phyloP scores from a whole-genome alignment of 768 basidiomycete species.

The Russula brevipes region DNA sequence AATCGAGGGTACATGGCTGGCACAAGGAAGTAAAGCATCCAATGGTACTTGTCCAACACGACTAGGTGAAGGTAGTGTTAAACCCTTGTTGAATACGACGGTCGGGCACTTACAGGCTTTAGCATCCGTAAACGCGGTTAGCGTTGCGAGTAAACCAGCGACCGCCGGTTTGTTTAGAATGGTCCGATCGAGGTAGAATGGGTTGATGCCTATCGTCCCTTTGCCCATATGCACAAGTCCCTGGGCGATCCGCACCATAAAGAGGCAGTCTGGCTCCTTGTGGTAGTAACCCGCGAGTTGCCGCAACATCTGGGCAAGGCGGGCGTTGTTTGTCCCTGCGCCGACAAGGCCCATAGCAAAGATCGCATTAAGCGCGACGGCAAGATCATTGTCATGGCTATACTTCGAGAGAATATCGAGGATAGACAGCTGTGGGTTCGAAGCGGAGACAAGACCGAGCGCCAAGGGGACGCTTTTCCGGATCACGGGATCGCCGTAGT shows the following conservation, averaged over 20 bases:
- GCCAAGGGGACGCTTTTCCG: slow-evolving; percentile 92
- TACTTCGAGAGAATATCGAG: slow-evolving; percentile 98
- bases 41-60: slow-evolving; percentile 91
- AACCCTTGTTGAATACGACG: background rate
- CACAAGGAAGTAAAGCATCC: slow-evolving; percentile 97
- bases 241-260: slow-evolving; percentile 93
- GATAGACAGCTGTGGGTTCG: slow-evolving; percentile 90
- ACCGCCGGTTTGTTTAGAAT: slow-evolving; percentile 87
- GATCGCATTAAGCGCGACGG: slow-evolving; percentile 93
- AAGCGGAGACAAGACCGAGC: slow-evolving; percentile 89
- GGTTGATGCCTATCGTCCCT: slow-evolving; percentile 94
- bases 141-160: slow-evolving; percentile 80
- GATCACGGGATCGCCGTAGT: slow-evolving; percentile 91
- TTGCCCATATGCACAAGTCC: slow-evolving; percentile 99
- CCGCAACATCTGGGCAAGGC: slow-evolving; percentile 94
- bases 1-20: slow-evolving; percentile 98
- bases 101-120: slow-evolving; percentile 70
- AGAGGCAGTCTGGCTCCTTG: slow-evolving; percentile 95
- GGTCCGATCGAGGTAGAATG: slow-evolving; percentile 89
- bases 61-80: slow-evolving; percentile 44
- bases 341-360: slow-evolving; percentile 98
- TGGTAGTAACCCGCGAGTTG: slow-evolving; percentile 97
- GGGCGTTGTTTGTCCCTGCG: slow-evolving; percentile 97
- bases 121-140: slow-evolving; percentile 91
- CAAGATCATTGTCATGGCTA: slow-evolving; percentile 97